Evolutionary conservation across 768 basidiomycete species (phyloP).

Genomic region (Porphyrellus cyaneotinctus): DNA sequence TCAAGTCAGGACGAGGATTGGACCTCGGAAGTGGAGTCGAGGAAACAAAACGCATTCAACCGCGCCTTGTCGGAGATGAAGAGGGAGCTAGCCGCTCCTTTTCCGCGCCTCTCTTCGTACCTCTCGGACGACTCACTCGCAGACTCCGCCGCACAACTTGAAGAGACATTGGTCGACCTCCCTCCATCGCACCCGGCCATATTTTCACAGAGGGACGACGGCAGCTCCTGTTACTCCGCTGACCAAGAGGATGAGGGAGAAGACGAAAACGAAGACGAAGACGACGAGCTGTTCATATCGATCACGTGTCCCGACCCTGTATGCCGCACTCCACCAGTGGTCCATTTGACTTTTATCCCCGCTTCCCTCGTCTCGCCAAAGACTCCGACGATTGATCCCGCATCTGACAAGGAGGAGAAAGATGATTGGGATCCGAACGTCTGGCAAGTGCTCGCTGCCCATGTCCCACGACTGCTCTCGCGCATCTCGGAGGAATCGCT

Average conservation of each 20-base stretch:
- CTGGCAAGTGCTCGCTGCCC: slow-evolving; percentile 1
- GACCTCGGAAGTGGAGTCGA: slow-evolving; percentile 11
- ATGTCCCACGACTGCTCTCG: slow-evolving; percentile 3
- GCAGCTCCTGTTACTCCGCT: background rate
- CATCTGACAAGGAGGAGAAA: background rate
- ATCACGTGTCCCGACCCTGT: background rate
- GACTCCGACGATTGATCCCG: background rate
- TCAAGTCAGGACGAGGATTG: slow-evolving; percentile 13
- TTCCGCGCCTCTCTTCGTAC: slow-evolving; percentile 9
- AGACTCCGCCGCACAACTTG: background rate
- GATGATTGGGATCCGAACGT: background rate
- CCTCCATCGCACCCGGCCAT: background rate
- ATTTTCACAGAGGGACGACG: background rate
- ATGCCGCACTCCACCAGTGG: background rate
- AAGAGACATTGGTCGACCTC: background rate
- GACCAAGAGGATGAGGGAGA: slow-evolving; percentile 7
- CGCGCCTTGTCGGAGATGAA: slow-evolving; percentile 3
- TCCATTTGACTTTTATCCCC: background rate
- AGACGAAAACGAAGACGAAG: background rate
- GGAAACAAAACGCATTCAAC: slow-evolving; percentile 8
- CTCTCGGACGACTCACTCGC: slow-evolving; percentile 9
- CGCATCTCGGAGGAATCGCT: slow-evolving; percentile 10
- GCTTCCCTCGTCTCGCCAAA: background rate
- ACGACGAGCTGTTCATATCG: background rate
- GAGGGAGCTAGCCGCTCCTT: slow-evolving; percentile 5